These are phyloP conservation scores for Naganishia vishniacii DNA, from an alignment of 768 basidiomycete genomes.

Conservation along the genomic window DNA sequence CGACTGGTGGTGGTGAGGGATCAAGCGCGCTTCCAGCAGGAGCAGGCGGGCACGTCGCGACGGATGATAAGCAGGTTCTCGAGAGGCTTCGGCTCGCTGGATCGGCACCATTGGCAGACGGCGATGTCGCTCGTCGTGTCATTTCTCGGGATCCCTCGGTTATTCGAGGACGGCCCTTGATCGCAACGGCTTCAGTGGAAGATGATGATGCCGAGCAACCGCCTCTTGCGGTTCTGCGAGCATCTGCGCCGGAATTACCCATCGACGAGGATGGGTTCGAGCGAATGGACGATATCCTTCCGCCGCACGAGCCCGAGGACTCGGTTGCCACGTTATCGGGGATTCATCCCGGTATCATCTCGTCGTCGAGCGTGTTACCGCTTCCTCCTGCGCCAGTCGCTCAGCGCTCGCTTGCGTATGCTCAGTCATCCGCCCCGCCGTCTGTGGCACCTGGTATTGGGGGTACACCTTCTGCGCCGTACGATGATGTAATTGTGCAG, in stretches of 20 bases:
- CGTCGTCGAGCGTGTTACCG: slow-evolving; percentile 8
- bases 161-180: too few species aligned
- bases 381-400: slow-evolving; percentile 27
- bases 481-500: background rate
- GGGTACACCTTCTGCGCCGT: slow-evolving; percentile 33
- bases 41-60: slow-evolving; percentile 38
- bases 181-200: too few species aligned
- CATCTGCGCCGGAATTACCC: slow-evolving; percentile 41
- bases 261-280: slow-evolving; percentile 47
- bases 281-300: slow-evolving; percentile 29
- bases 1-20: background rate
- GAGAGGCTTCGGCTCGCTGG: slow-evolving; percentile 40
- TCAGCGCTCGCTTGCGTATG: slow-evolving; percentile 20
- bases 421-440: slow-evolving; percentile 18
- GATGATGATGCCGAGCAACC: too few species aligned
- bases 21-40: slow-evolving; percentile 18
- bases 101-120: slow-evolving; percentile 33
- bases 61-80: slow-evolving; percentile 45
- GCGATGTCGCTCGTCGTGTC: background rate
- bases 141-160: background rate
- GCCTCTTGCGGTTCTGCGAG: slow-evolving; percentile 1
- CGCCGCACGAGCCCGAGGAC: slow-evolving; percentile 15
- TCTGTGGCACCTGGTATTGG: slow-evolving; percentile 8
- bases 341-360: background rate
- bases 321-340: slow-evolving; percentile 14